Base-by-base conservation (phyloP, 1,284 basidiomycete species). In the Inonotus hispidus region DNA sequence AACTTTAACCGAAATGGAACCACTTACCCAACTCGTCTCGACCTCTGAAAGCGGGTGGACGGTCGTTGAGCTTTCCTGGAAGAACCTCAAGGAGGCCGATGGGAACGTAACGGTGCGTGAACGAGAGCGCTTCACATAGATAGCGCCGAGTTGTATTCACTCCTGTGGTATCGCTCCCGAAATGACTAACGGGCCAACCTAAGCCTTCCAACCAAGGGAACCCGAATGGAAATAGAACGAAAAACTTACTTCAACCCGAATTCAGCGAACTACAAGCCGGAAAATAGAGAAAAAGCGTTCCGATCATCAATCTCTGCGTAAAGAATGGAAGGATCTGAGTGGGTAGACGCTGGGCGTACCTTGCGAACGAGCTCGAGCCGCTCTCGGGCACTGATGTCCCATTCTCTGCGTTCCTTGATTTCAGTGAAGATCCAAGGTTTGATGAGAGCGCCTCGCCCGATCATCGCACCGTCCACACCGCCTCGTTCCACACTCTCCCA, bases 381-480 rank as follows among this genome's bases (percentile, higher is more conserved):
- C 75, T 98, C 96, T 1, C 88, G 79, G 11, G 93, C 84, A 64
- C 85, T 90, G 69, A 98, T 98, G 70, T 98, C 95, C 95, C 95
- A 98, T 69, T 96, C 93, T 53, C 92, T 74, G 35, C 79, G 80
- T 71, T 98, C 95, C 70, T 95, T 91, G 71, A 98, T 87, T 74
- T 99, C 96, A 1, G 95, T 98, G 73, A 98, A 98, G 62, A 95
- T 88, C 93, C 93, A 95, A 1, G 93, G 90, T 72, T 98, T 98
- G 75, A 98, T 98, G 60, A 98, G 79, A 0, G 95, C 96, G 0
- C 96, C 96, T 27, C 96, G 81, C 0, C 88, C 96, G 45, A 98
- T 82, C 96, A 98, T 98, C 56, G 97, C 81, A 4, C 95, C 95
- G 70, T 98, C 95, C 0, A 97, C 94, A 11, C 90, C 88, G 21